phyloP scores from a whole-genome alignment of 148 eudicot genomes.

The Limonium bicolor region DNA sequence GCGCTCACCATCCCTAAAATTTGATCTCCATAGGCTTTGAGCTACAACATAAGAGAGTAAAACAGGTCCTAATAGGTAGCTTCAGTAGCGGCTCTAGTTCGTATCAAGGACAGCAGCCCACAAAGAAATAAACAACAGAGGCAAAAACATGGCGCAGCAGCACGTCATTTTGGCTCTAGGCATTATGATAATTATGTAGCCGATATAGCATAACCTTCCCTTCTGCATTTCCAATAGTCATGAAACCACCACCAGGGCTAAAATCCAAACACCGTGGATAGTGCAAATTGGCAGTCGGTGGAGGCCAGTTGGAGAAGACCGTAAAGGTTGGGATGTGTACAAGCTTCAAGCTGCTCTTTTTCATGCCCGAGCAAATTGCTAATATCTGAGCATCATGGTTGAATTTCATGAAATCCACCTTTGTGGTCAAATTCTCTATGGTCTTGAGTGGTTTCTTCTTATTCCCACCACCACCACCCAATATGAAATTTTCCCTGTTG shows the following conservation, averaged over 20 bases:
- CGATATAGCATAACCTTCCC: slow-evolving; percentile 72
- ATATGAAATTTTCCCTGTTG: slow-evolving; percentile 58
- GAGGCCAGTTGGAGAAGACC: slow-evolving; percentile 88
- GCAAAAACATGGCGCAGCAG: too few relatives aligned
- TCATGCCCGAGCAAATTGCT: slow-evolving; percentile 65
- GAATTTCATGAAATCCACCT: slow-evolving; percentile 65
- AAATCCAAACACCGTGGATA: slow-evolving; percentile 66
- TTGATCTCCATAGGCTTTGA: too few relatives aligned
- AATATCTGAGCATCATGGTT: slow-evolving; percentile 70
- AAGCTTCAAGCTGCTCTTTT: slow-evolving; percentile 66
- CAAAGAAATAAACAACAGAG: too few relatives aligned
- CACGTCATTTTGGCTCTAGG: too few relatives aligned
- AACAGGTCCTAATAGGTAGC: too few relatives aligned
- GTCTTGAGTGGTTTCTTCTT: slow-evolving; percentile 73
- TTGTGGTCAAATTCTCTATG: slow-evolving; percentile 51
- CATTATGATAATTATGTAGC: slow-evolving; percentile 65
- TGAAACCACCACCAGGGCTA: slow-evolving; percentile 82
- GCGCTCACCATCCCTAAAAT: too few relatives aligned
- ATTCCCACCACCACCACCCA: too few relatives aligned
- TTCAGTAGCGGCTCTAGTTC: too few relatives aligned
- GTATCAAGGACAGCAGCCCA: too few relatives aligned
- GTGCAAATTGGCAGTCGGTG: slow-evolving; percentile 22
- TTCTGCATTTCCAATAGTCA: slow-evolving; percentile 81
- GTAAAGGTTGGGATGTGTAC: slow-evolving; percentile 76
- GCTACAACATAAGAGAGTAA: too few relatives aligned